Conservation (phyloP, 2,329 filamentous ascomycete species). For the Neonectria hederae region DNA sequence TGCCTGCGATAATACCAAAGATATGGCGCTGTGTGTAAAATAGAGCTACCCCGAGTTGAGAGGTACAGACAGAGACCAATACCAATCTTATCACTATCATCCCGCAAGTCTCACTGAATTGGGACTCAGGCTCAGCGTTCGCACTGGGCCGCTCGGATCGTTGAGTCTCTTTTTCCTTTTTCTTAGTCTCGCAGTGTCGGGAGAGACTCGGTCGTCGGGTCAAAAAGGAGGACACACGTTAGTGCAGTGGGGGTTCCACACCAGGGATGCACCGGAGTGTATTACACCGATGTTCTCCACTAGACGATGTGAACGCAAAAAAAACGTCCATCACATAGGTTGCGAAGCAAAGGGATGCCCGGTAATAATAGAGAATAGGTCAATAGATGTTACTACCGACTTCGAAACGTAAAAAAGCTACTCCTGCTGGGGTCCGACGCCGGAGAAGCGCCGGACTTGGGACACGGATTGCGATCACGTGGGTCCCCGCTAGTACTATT, state of each 20-base stretch:
- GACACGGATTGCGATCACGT: conserved; percentile 33
- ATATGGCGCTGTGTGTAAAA: conserved; percentile 33
- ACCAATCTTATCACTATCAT: not conserved
- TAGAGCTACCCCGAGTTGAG: conserved; percentile 26
- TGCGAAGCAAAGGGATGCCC: not conserved
- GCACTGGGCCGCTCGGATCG: not conserved
- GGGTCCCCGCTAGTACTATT: conserved; percentile 36
- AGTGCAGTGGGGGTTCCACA: conserved; percentile 31
- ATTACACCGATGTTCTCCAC: conserved; percentile 36
- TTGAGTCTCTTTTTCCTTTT: conserved; percentile 1
- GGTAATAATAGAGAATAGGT: not conserved
- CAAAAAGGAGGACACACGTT: conserved; percentile 37
- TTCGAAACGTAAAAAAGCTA: not conserved
- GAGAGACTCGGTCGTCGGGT: conserved; percentile 38
- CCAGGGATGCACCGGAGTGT: conserved; percentile 27
- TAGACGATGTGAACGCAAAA: conserved; percentile 3
- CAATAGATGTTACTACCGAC: not conserved
- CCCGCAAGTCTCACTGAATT: not conserved
- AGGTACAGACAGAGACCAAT: conserved; percentile 21
- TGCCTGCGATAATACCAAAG: conserved; percentile 35
- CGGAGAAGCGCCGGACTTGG: conserved; percentile 23
- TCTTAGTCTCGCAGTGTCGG: conserved; percentile 25
- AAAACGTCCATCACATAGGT: conserved; percentile 1
- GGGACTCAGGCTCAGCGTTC: not conserved
- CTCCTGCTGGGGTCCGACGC: conserved; percentile 7